These are phyloP conservation scores for Penicillium coffeae DNA, from an alignment of 495 filamentous ascomycete genomes.

Conservation along the genomic window DNA sequence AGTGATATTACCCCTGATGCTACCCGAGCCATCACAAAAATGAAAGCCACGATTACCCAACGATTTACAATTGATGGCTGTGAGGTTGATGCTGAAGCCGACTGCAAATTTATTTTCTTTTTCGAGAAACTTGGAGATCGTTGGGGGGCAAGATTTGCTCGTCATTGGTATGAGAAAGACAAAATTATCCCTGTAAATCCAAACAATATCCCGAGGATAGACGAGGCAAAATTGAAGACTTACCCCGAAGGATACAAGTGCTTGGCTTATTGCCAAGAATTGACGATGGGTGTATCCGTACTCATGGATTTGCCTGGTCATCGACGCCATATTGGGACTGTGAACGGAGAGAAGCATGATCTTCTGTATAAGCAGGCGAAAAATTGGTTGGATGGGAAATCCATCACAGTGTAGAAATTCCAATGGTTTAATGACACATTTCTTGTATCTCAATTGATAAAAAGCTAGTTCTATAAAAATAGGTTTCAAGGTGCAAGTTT, in stretches of 20 bases:
- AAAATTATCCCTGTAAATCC: constrained; percentile 58
- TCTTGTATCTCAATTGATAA: not conserved
- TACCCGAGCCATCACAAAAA: constrained; percentile 60
- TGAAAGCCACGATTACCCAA: constrained; percentile 69
- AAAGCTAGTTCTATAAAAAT: not conserved
- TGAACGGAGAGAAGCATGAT: constrained; percentile 44
- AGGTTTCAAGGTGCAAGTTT: not conserved
- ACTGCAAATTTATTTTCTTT: constrained; percentile 63
- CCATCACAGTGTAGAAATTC: constrained; percentile 28
- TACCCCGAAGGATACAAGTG: constrained; percentile 58
- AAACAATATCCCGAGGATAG: constrained; percentile 43
- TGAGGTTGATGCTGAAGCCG: constrained; percentile 57
- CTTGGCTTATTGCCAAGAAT: constrained; percentile 49
- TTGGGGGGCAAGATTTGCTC: constrained; percentile 59
- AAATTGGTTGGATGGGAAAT: constrained; percentile 45
- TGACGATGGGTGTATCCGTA: constrained; percentile 40
- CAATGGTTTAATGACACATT: not conserved
- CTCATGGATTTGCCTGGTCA: constrained; percentile 46
- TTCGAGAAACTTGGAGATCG: constrained; percentile 43
- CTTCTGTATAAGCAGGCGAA: constrained; percentile 41
- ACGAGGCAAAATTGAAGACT: constrained; percentile 41
- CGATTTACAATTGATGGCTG: constrained; percentile 48
- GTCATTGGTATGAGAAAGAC: constrained; percentile 68
- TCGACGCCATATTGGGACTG: constrained; percentile 36
- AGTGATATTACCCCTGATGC: constrained; percentile 48